phyloP scores from a whole-genome alignment of 352 stramenopile species.

The Saprolegnia diclina region DNA sequence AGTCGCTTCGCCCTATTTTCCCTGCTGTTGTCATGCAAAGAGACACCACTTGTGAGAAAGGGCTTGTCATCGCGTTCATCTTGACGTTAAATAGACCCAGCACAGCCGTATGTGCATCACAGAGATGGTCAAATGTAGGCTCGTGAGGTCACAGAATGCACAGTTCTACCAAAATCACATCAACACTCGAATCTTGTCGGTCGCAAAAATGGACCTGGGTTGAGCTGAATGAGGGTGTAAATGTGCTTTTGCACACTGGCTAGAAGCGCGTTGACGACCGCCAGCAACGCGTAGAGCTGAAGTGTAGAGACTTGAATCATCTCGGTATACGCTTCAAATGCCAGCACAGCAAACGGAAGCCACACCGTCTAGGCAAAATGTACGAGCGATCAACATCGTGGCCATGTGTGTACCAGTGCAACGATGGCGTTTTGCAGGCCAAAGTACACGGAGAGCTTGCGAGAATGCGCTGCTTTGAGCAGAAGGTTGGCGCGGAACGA shows the following conservation, averaged over 20 bases:
- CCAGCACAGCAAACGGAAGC: neutral
- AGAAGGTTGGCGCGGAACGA: neutral
- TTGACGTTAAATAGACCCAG: too few species aligned
- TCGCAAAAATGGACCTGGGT: neutral
- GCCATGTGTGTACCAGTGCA: neutral
- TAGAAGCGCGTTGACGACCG: neutral
- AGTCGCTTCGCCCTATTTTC: too few species aligned
- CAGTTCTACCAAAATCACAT: too few species aligned
- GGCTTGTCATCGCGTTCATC: too few species aligned
- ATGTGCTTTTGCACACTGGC: slow-evolving; percentile 1
- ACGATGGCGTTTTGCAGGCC: neutral
- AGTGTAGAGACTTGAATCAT: neutral
- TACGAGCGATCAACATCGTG: neutral
- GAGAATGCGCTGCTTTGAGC: neutral
- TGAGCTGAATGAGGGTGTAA: slow-evolving; percentile 18
- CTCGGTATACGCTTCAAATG: neutral
- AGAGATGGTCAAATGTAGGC: too few species aligned
- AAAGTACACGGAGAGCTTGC: neutral
- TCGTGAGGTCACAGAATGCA: too few species aligned
- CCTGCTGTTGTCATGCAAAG: too few species aligned
- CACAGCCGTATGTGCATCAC: too few species aligned
- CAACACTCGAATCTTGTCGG: too few species aligned
- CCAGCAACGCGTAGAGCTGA: slow-evolving; percentile 11
- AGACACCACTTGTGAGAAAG: too few species aligned
- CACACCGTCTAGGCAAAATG: neutral